These are phyloP conservation scores for Lasiosphaeria miniovina DNA, from an alignment of 495 filamentous ascomycete species.

Conservation along the genomic window DNA sequence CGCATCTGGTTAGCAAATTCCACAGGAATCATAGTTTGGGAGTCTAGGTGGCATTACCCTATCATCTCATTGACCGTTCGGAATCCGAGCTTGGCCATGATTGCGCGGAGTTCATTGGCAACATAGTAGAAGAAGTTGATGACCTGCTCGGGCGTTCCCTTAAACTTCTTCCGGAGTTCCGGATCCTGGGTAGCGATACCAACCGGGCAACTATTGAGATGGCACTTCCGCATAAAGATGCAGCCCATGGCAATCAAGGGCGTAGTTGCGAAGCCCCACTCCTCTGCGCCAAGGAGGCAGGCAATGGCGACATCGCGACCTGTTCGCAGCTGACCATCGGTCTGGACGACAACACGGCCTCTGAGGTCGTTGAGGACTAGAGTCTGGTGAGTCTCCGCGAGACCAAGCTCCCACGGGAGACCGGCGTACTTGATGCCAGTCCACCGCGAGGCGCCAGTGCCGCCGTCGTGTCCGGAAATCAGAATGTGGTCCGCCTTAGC, in stretches of 20 bases:
- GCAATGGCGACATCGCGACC: slow-evolving; percentile 96
- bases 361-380: slow-evolving; percentile 97
- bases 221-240: slow-evolving; percentile 82
- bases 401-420: slow-evolving; percentile 95
- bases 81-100: slow-evolving; percentile 97
- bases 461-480: slow-evolving; percentile 97
- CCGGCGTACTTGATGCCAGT: slow-evolving; percentile 99
- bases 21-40: background rate
- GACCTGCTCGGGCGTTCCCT: slow-evolving; percentile 91
- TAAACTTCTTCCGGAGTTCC: slow-evolving; percentile 91
- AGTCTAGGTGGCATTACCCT: slow-evolving; percentile 38
- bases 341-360: slow-evolving; percentile 96
- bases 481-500: slow-evolving; percentile 97
- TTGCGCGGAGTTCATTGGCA: slow-evolving; percentile 93
- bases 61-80: slow-evolving; percentile 98
- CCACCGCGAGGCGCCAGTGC: slow-evolving; percentile 97
- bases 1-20: background rate
- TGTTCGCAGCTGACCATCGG: slow-evolving; percentile 92
- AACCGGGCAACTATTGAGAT: slow-evolving; percentile 86
- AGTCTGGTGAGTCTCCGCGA: slow-evolving; percentile 98
- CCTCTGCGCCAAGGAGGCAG: slow-evolving; percentile 93
- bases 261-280: slow-evolving; percentile 98
- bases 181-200: slow-evolving; percentile 97
- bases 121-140: slow-evolving; percentile 99
- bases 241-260: slow-evolving; percentile 97